phyloP scores from a whole-genome alignment of 1,284 basidiomycete genomes.

The Leccinum idahoense region DNA sequence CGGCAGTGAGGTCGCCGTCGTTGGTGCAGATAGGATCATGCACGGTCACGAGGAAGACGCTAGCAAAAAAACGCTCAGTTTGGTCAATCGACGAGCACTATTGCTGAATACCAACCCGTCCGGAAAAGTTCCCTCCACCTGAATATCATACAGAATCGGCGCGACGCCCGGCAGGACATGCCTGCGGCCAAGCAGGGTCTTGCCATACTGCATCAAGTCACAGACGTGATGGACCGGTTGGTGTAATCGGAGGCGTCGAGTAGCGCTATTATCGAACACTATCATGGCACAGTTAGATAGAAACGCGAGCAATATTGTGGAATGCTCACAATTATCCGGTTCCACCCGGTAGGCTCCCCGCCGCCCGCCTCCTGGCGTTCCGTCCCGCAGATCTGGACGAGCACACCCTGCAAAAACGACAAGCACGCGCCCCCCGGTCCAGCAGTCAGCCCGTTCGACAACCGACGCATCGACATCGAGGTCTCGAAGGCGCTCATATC shows the following conservation, averaged over 20 bases:
- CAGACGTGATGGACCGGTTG: slow-evolving; percentile 61
- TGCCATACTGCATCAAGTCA: slow-evolving; percentile 89
- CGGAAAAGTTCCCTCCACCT: slow-evolving; percentile 88
- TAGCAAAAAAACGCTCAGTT: neutral
- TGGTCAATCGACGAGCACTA: neutral
- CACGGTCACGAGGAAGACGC: slow-evolving; percentile 91
- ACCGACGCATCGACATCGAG: neutral
- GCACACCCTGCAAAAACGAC: slow-evolving; percentile 20
- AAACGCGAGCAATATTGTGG: too few species aligned
- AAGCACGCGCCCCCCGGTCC: neutral
- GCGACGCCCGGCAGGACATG: slow-evolving; percentile 86
- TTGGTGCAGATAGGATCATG: slow-evolving; percentile 91
- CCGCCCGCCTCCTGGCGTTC: slow-evolving; percentile 16
- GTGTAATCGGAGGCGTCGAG: too few species aligned
- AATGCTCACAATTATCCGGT: too few species aligned
- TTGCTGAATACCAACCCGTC: slow-evolving; percentile 58
- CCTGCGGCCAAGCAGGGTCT: slow-evolving; percentile 79
- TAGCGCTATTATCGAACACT: too few species aligned
- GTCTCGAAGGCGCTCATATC: slow-evolving; percentile 23
- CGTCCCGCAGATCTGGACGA: slow-evolving; percentile 21
- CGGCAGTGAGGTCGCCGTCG: slow-evolving; percentile 71
- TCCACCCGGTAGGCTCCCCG: slow-evolving; percentile 13
- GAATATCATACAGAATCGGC: slow-evolving; percentile 70
- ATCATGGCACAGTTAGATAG: too few species aligned
- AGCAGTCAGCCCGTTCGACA: slow-evolving; percentile 7